Base-by-base conservation (phyloP, 2,329 filamentous ascomycete species). In the Pestalotiopsis sp. region DNA sequence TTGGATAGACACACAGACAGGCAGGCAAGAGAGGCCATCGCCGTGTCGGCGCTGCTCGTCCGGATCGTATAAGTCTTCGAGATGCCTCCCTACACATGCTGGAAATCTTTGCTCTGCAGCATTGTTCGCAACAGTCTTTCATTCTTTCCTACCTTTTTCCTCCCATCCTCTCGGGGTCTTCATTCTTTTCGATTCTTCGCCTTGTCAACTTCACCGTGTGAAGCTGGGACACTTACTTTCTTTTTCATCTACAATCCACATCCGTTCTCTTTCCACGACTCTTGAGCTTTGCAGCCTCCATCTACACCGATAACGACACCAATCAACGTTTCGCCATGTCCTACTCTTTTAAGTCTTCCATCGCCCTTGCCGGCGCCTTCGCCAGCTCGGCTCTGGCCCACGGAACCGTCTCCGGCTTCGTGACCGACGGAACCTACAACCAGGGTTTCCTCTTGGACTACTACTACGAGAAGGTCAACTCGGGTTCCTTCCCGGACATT, bases 331-430 rank as follows among this genome's bases (percentile, higher is more conserved):
- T 22, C n/a, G 10, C 44, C 40, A 62, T 55, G 20, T 17, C 14
- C 55, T 52, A 35, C 17, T 71, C 74, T 64, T 68, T 71, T 52
- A 68, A 70, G 40, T 71, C 70, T 40, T 69, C 72, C 44, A 35
- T 72, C 60, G 70, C 70, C 55, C 61, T 75, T 22, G 66, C 74
- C 35, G 71, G 73, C 61, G 73, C 71, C 48, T 71, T 78, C 61
- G 75, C 71, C 70, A 68, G 72, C 68, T 72, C 72, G n/a, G 73
- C 70, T 9, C 67, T 75, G 1, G 76, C 74, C 65, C 77, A 86
- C 52, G 85, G 85, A 5, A 83, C 85, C 68, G 81, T 84, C 2
- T 83, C 82, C 2, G 80, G 81, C 2, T 83, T 85, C 48, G 78
- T 84, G 17, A 84, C 84, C 7, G 82, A 86, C 70, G 81, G 82